These are phyloP conservation scores for Ophiobolus disseminans DNA, from an alignment of 2,329 filamentous ascomycete species.

Conservation along the genomic window DNA sequence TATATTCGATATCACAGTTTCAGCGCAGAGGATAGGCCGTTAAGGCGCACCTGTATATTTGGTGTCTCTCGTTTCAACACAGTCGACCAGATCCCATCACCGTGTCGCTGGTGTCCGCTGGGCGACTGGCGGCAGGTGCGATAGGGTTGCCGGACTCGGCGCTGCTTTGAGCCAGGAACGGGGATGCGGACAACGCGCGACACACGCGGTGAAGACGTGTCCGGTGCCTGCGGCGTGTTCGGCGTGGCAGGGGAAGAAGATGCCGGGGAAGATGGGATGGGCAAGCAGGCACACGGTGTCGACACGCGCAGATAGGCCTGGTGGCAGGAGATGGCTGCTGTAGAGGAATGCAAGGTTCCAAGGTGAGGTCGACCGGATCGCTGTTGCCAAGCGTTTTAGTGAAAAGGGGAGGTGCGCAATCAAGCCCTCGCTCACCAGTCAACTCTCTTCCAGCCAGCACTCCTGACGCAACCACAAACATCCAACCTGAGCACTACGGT, in stretches of 20 bases:
- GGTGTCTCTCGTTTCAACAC: constrained; percentile 29
- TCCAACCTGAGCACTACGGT: constrained; percentile 10
- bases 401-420: constrained; percentile 21
- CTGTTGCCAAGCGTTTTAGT: constrained; percentile 17
- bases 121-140: constrained; percentile 13
- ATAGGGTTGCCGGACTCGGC: constrained; percentile 21
- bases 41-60: constrained; percentile 79
- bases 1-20: constrained; percentile 73
- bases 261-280: constrained; percentile 17
- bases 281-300: constrained; percentile 18
- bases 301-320: constrained; percentile 30
- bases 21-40: constrained; percentile 82
- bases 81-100: constrained; percentile 33
- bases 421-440: constrained; percentile 18
- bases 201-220: constrained; percentile 36
- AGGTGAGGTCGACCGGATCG: constrained; percentile 21
- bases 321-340: constrained; percentile 32
- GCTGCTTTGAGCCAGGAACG: constrained; percentile 28
- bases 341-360: constrained; percentile 31
- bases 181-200: constrained; percentile 35
- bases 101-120: constrained; percentile 21
- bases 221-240: constrained; percentile 13
- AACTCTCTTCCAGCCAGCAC: constrained; percentile 15
- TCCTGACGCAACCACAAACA: constrained; percentile 12
- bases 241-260: constrained; percentile 6